phyloP scores from a whole-genome alignment of 116 monocot species.

The Iris pallida region DNA sequence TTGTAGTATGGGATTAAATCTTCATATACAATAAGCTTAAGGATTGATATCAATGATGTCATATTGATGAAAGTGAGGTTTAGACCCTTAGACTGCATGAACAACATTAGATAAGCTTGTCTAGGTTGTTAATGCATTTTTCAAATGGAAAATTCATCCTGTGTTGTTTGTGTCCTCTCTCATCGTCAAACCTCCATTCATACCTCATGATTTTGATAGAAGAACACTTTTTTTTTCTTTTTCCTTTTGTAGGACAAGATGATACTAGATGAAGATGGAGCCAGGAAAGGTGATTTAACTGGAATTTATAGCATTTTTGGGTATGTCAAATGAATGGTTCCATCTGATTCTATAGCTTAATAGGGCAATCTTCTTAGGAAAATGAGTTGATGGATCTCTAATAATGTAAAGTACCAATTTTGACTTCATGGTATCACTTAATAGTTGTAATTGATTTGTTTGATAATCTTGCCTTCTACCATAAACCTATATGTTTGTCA shows the following conservation, averaged over 20 bases:
- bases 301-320: neutral
- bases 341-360: neutral
- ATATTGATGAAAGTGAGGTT: too few relatives aligned
- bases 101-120: neutral
- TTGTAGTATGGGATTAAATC: too few relatives aligned
- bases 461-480: neutral
- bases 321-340: neutral
- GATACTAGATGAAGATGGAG: neutral
- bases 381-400: too few relatives aligned
- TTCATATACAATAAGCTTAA: too few relatives aligned
- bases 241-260: neutral
- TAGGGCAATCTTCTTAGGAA: too few relatives aligned
- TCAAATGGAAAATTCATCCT: neutral
- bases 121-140: conserved; percentile 1
- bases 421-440: too few relatives aligned
- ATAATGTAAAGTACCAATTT: too few relatives aligned
- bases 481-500: neutral
- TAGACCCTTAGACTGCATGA: neutral
- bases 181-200: neutral
- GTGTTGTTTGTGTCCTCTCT: neutral
- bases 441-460: too few relatives aligned
- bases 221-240: neutral
- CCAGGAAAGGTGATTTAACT: neutral
- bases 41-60: too few relatives aligned
- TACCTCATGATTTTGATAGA: conserved; percentile 1